A percentile compares a stretch with the other conserved stretches of the same genome.
These are phyloP conservation scores for Inga laurina DNA, from an alignment of 306 rosid species.

Conservation along the genomic window DNA sequence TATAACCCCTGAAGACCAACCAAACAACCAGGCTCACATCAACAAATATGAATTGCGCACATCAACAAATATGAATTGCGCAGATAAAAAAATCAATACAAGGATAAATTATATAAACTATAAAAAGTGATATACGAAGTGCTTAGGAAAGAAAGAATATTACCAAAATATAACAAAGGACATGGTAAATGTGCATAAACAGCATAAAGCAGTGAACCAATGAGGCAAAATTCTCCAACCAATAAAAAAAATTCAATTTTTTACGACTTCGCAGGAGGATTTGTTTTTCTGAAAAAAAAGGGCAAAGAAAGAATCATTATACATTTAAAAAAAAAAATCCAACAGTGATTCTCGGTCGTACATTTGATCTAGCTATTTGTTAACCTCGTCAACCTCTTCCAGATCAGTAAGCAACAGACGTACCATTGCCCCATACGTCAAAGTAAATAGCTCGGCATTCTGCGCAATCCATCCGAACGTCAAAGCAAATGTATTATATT, in stretches of 20 bases:
- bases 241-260: background rate
- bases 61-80: background rate
- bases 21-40: background rate
- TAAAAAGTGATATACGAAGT: background rate
- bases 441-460: slow-evolving; percentile 77
- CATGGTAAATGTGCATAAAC: background rate
- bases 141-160: background rate
- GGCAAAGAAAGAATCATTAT: background rate
- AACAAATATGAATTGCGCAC: background rate
- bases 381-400: slow-evolving; percentile 78
- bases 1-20: slow-evolving; percentile 57
- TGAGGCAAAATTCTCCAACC: background rate
- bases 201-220: background rate
- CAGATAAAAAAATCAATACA: background rate
- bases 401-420: slow-evolving; percentile 80
- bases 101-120: background rate
- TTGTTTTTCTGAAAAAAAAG: background rate
- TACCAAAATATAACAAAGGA: background rate
- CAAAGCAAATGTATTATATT: background rate
- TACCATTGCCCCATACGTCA: slow-evolving; percentile 73
- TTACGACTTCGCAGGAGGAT: background rate
- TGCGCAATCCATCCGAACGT: slow-evolving; percentile 22
- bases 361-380: slow-evolving; percentile 82
- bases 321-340: background rate
- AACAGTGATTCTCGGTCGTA: slow-evolving; percentile 13